phyloP scores from a whole-genome alignment of 2,329 filamentous ascomycete species.

The Alternaria tenuissima region DNA sequence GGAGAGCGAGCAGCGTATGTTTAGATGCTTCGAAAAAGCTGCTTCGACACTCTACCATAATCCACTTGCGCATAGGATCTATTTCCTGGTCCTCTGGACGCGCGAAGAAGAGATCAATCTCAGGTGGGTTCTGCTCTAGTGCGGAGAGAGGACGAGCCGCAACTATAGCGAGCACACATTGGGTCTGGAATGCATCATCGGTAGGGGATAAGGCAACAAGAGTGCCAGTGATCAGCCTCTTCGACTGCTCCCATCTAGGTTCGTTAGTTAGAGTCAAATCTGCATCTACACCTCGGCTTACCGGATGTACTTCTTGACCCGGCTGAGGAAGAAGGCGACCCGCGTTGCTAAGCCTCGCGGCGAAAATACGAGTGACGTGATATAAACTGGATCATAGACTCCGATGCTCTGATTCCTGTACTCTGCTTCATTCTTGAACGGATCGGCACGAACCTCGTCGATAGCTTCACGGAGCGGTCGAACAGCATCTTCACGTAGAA shows the following conservation, averaged over 20 bases:
- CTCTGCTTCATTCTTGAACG: constrained; percentile 60
- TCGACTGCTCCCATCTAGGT: constrained; percentile 67
- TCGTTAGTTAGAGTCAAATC: neutral
- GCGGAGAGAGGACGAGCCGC: constrained; percentile 72
- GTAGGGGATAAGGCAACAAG: constrained; percentile 64
- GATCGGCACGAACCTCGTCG: constrained; percentile 42
- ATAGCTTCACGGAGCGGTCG: constrained; percentile 75
- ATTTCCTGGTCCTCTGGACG: constrained; percentile 67
- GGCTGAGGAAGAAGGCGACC: constrained; percentile 73
- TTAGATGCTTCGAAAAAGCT: constrained; percentile 82
- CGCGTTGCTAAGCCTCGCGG: constrained; percentile 70
- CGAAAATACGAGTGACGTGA: constrained; percentile 71
- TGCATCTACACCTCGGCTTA: neutral
- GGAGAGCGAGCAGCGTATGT: constrained; percentile 76
- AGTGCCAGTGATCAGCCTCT: constrained; percentile 63
- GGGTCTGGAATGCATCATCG: constrained; percentile 68
- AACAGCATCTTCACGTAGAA: constrained; percentile 78
- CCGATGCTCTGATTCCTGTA: constrained; percentile 45
- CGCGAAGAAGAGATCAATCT: constrained; percentile 79
- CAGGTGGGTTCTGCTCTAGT: constrained; percentile 71
- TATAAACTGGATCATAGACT: constrained; percentile 64
- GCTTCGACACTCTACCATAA: constrained; percentile 79
- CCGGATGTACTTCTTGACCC: constrained; percentile 70
- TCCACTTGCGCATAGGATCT: constrained; percentile 72
- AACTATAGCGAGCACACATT: constrained; percentile 75